Evolutionary conservation across 2,329 filamentous ascomycete genomes (phyloP).

Genomic region (Cercospora citrullina): DNA sequence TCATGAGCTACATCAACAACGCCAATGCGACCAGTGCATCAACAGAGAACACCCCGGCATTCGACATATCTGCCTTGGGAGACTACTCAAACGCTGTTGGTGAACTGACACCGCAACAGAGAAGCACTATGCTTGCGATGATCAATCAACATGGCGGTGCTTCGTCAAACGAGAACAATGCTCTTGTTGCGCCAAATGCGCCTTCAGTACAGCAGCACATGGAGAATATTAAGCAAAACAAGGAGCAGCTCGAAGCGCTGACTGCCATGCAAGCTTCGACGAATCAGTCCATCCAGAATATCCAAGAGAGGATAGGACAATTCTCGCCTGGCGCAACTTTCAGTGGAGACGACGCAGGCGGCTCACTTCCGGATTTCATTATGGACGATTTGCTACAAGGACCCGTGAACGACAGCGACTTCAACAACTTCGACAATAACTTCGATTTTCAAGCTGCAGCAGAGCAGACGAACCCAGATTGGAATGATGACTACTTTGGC

Average conservation of each 20-base stretch:
- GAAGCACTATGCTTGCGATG: conserved; percentile 49
- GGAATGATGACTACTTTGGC: conserved; percentile 14
- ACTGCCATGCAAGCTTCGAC: conserved; percentile 63
- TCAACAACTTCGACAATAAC: conserved; percentile 17
- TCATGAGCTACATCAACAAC: conserved; percentile 53
- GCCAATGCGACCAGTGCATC: conserved; percentile 44
- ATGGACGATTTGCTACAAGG: conserved; percentile 6
- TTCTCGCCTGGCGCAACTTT: conserved; percentile 15
- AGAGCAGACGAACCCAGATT: conserved; percentile 21
- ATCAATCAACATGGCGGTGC: conserved; percentile 49
- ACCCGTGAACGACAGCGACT: conserved; percentile 5
- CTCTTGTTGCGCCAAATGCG: conserved; percentile 56
- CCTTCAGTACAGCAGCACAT: conserved; percentile 57
- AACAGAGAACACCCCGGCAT: conserved; percentile 41
- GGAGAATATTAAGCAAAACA: conserved; percentile 65
- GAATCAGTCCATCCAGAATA: conserved; percentile 54
- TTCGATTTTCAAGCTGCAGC: conserved; percentile 34
- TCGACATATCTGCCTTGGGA: conserved; percentile 50
- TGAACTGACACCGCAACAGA: conserved; percentile 50
- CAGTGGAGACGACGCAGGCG: conserved; percentile 11
- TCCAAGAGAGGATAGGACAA: conserved; percentile 52
- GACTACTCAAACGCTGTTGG: conserved; percentile 51
- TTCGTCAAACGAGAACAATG: conserved; percentile 52
- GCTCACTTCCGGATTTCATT: conserved; percentile 14
- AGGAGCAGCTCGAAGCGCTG: conserved; percentile 75